Evolutionary conservation across 148 eudicot species (phyloP).

Genomic region (Cornus controversa): DNA sequence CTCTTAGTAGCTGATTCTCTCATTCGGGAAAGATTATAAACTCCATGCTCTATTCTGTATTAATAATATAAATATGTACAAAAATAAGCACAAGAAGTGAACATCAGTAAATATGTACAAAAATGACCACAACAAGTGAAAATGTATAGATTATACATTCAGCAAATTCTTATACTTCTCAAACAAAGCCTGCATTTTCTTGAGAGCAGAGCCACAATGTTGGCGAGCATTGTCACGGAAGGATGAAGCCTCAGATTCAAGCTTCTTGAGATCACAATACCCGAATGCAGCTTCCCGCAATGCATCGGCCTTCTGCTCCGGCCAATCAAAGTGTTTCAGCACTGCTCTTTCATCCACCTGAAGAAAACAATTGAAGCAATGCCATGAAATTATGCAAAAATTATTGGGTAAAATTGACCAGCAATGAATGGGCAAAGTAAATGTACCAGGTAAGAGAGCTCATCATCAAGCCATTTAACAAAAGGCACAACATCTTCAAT

Average conservation of each 20-base stretch:
- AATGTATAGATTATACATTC: not conserved
- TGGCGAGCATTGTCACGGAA: slow-evolving; percentile 70
- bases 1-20: slow-evolving; percentile 83
- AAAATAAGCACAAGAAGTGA: not conserved
- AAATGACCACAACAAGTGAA: not conserved
- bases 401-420: not conserved
- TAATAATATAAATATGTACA: not conserved
- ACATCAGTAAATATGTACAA: not conserved
- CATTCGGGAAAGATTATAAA: slow-evolving; percentile 77
- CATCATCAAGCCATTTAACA: slow-evolving; percentile 97
- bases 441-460: slow-evolving; percentile 85
- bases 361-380: not conserved
- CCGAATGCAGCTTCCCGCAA: slow-evolving; percentile 97
- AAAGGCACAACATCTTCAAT: slow-evolving; percentile 89
- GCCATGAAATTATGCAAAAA: not conserved
- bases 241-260: slow-evolving; percentile 70
- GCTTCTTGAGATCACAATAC: slow-evolving; percentile 89
- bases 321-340: slow-evolving; percentile 95
- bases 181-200: slow-evolving; percentile 90
- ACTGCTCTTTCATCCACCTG: slow-evolving; percentile 99
- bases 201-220: slow-evolving; percentile 68
- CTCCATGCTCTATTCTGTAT: slow-evolving; percentile 83
- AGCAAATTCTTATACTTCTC: slow-evolving; percentile 58
- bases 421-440: not conserved
- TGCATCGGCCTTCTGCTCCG: slow-evolving; percentile 92